Percentiles rank a stretch among this genome's conserved stretches.
phyloP scores from a whole-genome alignment of 768 basidiomycete species.

The Pleurotus tuber-regium region DNA sequence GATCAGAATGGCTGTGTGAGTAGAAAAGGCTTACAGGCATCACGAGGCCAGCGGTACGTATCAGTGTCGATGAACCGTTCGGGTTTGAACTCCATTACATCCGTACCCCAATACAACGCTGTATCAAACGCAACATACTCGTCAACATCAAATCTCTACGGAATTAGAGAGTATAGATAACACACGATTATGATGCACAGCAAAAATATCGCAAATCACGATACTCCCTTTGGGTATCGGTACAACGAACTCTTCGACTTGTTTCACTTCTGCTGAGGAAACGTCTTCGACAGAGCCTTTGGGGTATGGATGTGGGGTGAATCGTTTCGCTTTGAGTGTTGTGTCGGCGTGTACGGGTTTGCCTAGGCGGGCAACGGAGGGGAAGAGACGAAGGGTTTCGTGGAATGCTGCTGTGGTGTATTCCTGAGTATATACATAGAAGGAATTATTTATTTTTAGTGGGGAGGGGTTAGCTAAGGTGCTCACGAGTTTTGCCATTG shows the following conservation, averaged over 20 bases:
- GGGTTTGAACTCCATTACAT: constrained; percentile 42
- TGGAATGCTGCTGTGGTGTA: constrained; percentile 41
- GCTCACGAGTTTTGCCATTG: constrained; percentile 33
- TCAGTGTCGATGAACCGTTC: constrained; percentile 50
- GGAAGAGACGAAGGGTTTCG: constrained; percentile 44
- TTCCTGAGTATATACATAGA: too few relatives aligned
- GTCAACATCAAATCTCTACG: too few relatives aligned
- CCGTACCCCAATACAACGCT: constrained; percentile 52
- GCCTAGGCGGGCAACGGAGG: constrained; percentile 32
- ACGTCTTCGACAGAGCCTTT: constrained; percentile 24
- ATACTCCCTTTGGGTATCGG: constrained; percentile 36
- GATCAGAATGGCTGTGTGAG: background rate
- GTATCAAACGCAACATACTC: too few relatives aligned
- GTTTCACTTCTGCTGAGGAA: constrained; percentile 22
- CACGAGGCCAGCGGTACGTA: constrained; percentile 48
- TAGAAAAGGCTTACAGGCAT: constrained; percentile 36
- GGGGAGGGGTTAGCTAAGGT: background rate
- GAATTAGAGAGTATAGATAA: background rate
- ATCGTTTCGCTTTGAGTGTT: constrained; percentile 29
- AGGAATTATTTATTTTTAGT: too few relatives aligned
- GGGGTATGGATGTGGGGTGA: constrained; percentile 23
- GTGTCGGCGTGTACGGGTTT: constrained; percentile 35
- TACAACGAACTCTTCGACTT: constrained; percentile 29
- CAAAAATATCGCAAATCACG: constrained; percentile 39
- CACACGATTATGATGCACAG: constrained; percentile 45